phyloP scores from a whole-genome alignment of 2,329 filamentous ascomycete species.

The Cladophialophora chaetospira region DNA sequence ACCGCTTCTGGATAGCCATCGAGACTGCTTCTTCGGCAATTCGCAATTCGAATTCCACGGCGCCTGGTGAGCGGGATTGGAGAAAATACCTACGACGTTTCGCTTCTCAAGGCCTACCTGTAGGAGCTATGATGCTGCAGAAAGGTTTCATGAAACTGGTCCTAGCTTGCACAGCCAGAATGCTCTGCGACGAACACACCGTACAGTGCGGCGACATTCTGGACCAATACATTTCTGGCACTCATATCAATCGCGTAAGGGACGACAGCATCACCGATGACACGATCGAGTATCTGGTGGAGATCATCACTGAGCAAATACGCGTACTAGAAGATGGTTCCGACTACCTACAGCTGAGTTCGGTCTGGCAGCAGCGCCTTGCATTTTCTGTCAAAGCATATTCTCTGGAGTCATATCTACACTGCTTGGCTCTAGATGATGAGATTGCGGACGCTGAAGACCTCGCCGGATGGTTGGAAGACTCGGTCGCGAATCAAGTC shows the following conservation, averaged over 20 bases:
- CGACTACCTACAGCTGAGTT: constrained; percentile 85
- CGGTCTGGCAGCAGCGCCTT: constrained; percentile 80
- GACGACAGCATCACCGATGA: constrained; percentile 41
- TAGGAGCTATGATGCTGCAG: constrained; percentile 89
- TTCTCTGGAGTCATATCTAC: constrained; percentile 79
- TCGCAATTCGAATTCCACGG: constrained; percentile 71
- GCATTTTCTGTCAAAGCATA: constrained; percentile 84
- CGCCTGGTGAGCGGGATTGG: constrained; percentile 76
- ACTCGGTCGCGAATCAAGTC: constrained; percentile 72
- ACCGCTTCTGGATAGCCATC: constrained; percentile 79
- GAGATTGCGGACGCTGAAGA: constrained; percentile 77
- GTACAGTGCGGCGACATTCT: constrained; percentile 67
- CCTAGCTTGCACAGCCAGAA: constrained; percentile 73
- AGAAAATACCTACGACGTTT: constrained; percentile 84
- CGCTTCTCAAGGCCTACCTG: constrained; percentile 72
- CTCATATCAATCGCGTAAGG: constrained; percentile 42
- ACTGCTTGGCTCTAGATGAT: constrained; percentile 80
- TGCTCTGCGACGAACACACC: constrained; percentile 64
- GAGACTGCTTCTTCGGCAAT: constrained; percentile 90
- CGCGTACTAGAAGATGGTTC: constrained; percentile 82
- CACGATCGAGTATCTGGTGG: constrained; percentile 62
- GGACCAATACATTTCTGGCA: constrained; percentile 68
- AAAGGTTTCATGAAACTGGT: constrained; percentile 85
- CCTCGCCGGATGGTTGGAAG: constrained; percentile 82
- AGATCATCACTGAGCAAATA: constrained; percentile 79